These are phyloP conservation scores for Solidago caesia DNA, from an alignment of 129 eudicot genomes.

Conservation along the genomic window DNA sequence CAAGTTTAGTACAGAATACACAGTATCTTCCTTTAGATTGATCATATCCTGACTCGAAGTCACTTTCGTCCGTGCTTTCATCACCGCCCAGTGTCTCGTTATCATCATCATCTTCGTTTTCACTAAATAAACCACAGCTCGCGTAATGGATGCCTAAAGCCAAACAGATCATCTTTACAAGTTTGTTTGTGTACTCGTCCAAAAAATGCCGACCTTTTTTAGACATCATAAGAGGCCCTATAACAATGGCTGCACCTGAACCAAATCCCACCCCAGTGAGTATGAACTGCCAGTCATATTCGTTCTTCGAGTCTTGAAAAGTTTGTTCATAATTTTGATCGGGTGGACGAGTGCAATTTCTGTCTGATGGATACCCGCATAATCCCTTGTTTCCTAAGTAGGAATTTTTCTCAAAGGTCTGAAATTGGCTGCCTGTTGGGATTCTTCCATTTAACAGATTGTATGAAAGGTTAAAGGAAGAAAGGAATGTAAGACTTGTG, in stretches of 20 bases:
- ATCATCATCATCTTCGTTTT: conserved; percentile 46
- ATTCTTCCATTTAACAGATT: conserved; percentile 52
- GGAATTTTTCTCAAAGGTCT: conserved; percentile 40
- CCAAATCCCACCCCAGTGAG: conserved; percentile 72
- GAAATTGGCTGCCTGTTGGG: conserved; percentile 44
- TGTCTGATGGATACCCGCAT: conserved; percentile 50
- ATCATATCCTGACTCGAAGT: conserved; percentile 31
- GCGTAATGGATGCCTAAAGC: conserved; percentile 31
- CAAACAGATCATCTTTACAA: conserved; percentile 34
- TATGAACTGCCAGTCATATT: conserved; percentile 55
- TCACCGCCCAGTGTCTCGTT: conserved; percentile 31
- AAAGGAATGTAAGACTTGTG: conserved; percentile 38
- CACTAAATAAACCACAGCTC: conserved; percentile 36
- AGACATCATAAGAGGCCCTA: conserved; percentile 52
- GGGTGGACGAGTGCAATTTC: conserved; percentile 14
- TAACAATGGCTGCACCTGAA: conserved; percentile 54
- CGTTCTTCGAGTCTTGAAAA: not conserved
- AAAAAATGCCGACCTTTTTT: conserved; percentile 44
- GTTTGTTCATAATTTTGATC: conserved; percentile 5
- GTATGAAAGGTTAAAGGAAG: conserved; percentile 48
- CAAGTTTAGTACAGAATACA: conserved; percentile 74
- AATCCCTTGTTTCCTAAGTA: conserved; percentile 51
- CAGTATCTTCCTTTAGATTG: conserved; percentile 55
- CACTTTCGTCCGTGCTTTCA: conserved; percentile 45
- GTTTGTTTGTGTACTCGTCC: conserved; percentile 39